phyloP scores from a whole-genome alignment of 2,329 filamentous ascomycete species.

The Arachnomyces sp. region DNA sequence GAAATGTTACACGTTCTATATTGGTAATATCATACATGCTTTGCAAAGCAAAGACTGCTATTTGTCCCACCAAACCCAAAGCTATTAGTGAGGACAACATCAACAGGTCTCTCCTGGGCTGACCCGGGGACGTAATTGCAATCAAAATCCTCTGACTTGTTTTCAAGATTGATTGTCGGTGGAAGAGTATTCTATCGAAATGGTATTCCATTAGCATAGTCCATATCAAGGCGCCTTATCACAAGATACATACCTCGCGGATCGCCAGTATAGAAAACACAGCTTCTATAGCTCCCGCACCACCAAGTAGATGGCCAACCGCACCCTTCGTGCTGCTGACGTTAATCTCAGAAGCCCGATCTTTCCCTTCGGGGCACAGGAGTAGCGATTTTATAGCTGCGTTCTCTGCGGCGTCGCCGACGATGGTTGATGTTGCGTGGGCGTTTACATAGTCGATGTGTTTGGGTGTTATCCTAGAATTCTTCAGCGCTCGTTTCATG shows the following conservation, averaged over 20 bases:
- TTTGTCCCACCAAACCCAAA: conserved; percentile 98
- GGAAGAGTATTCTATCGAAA: conserved; percentile 61
- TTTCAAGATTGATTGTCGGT: conserved; percentile 74
- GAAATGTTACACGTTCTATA: conserved; percentile 10
- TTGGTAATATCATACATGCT: conserved; percentile 12
- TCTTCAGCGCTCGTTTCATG: conserved; percentile 74
- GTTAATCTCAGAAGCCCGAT: conserved; percentile 57
- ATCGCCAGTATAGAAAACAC: conserved; percentile 76
- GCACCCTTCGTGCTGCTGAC: conserved; percentile 93
- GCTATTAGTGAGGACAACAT: conserved; percentile 80
- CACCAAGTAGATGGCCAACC: conserved; percentile 82
- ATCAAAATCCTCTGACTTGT: conserved; percentile 55
- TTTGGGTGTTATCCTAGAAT: conserved; percentile 59
- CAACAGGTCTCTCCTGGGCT: conserved; percentile 61
- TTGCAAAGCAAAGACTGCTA: conserved; percentile 68
- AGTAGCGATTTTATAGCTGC: conserved; percentile 70
- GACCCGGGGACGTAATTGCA: conserved; percentile 77
- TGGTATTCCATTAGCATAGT: conserved; percentile 11
- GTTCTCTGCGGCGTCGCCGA: conserved; percentile 86
- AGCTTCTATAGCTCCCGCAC: conserved; percentile 83
- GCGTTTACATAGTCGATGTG: conserved; percentile 89
- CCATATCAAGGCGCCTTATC: neutral
- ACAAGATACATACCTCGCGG: conserved; percentile 53
- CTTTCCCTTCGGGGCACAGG: conserved; percentile 60
- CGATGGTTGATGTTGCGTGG: conserved; percentile 77